Conservation (phyloP, 176 grass and related monocot species). For the Rhynchospora tenuis region DNA sequence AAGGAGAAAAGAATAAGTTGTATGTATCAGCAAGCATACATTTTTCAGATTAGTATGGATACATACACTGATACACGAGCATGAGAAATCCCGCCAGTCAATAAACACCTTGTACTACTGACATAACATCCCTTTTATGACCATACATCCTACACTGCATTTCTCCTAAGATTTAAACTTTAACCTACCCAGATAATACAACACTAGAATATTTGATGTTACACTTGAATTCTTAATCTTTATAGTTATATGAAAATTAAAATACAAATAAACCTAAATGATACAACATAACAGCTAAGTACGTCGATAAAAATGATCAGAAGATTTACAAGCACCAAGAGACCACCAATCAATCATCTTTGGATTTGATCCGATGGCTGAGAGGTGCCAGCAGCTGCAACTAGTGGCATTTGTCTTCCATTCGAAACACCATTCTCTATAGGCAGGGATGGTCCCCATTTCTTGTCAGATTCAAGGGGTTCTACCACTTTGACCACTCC, state of each 20-base stretch:
- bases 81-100: neutral
- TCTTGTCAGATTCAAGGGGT: constrained; percentile 62
- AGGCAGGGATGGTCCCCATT: constrained; percentile 61
- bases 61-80: neutral
- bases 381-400: constrained; percentile 46
- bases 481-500: constrained; percentile 83
- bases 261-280: constrained; percentile 16
- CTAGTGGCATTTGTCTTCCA: constrained; percentile 40
- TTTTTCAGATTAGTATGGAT: neutral
- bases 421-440: constrained; percentile 49
- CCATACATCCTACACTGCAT: constrained; percentile 3
- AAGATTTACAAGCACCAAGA: constrained; percentile 31
- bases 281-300: constrained; percentile 12
- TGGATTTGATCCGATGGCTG: constrained; percentile 55
- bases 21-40: neutral
- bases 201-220: constrained; percentile 15
- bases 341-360: constrained; percentile 43
- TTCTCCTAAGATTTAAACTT: constrained; percentile 12
- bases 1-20: neutral
- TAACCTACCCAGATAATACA: constrained; percentile 19
- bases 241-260: constrained; percentile 20
- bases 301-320: constrained; percentile 20
- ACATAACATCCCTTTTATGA: neutral
- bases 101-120: neutral
- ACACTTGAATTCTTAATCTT: constrained; percentile 2